Evolutionary conservation across 2,329 filamentous ascomycete species (phyloP).

Genomic region (Beauveria pseudobassiana): DNA sequence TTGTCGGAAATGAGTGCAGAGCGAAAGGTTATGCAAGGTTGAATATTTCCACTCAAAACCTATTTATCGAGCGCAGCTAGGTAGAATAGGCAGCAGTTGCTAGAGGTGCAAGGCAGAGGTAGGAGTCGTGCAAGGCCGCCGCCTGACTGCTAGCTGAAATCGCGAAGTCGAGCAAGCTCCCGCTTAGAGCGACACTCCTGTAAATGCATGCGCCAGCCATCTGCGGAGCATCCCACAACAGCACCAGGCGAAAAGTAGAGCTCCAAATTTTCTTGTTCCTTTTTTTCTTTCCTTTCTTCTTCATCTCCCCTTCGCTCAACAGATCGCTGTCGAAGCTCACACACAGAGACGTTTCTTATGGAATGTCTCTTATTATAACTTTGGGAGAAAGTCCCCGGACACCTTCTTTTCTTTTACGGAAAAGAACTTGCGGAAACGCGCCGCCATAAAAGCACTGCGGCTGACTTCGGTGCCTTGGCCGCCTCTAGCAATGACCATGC

Average conservation of each 20-base stretch:
- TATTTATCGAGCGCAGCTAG: not conserved
- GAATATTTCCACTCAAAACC: not conserved
- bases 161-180: constrained; percentile 2
- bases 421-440: constrained; percentile 81
- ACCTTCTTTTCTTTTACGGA: constrained; percentile 37
- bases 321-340: constrained; percentile 99
- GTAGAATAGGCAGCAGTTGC: not conserved
- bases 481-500: constrained; percentile 30
- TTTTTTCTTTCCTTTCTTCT: constrained; percentile 21
- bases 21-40: not conserved
- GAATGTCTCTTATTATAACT: constrained; percentile 45
- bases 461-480: constrained; percentile 63
- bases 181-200: constrained; percentile 14
- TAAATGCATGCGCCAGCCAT: constrained; percentile 14
- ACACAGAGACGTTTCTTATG: constrained; percentile 56
- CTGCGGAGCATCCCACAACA: constrained; percentile 11
- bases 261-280: constrained; percentile 11
- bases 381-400: constrained; percentile 99
- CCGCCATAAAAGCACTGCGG: constrained; percentile 99
- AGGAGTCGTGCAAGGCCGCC: constrained; percentile 13
- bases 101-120: not conserved
- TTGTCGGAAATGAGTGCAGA: not conserved
- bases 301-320: constrained; percentile 86
- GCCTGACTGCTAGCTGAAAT: constrained; percentile 10
- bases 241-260: not conserved